Conservation (phyloP, 129 eudicot species). For the Erigeron canadensis region DNA sequence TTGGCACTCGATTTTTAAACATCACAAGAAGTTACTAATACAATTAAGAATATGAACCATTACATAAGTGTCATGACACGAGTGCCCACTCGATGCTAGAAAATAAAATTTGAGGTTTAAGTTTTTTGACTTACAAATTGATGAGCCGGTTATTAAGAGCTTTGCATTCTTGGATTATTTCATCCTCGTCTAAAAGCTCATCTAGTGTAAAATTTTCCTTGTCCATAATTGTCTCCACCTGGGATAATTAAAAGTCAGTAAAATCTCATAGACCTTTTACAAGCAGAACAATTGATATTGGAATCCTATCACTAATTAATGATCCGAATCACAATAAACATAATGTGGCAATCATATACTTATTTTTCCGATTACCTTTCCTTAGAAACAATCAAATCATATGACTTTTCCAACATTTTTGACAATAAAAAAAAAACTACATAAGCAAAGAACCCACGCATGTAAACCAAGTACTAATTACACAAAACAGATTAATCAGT, state of each 20-base stretch:
- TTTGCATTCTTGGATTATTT: constrained; percentile 97
- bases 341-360: constrained; percentile 16
- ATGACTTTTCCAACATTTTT: not conserved
- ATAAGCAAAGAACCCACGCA: constrained; percentile 6
- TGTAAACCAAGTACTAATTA: not conserved
- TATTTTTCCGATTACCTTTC: not conserved
- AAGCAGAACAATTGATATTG: constrained; percentile 7
- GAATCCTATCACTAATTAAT: constrained; percentile 4
- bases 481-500: constrained; percentile 16
- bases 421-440: not conserved
- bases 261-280: not conserved
- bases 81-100: constrained; percentile 16
- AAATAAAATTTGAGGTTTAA: not conserved
- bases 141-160: constrained; percentile 92
- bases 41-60: constrained; percentile 4
- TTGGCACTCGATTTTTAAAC: constrained; percentile 1
- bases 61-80: constrained; percentile 2
- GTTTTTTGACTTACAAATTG: constrained; percentile 55
- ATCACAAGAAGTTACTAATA: constrained; percentile 1
- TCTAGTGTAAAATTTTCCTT: constrained; percentile 79
- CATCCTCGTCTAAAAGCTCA: constrained; percentile 95
- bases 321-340: constrained; percentile 3
- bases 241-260: constrained; percentile 18
- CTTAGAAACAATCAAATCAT: constrained; percentile 8
- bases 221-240: constrained; percentile 94